Base-by-base conservation (phyloP, 2,329 filamentous ascomycete species). In the Dryadomyces sulphureus region DNA sequence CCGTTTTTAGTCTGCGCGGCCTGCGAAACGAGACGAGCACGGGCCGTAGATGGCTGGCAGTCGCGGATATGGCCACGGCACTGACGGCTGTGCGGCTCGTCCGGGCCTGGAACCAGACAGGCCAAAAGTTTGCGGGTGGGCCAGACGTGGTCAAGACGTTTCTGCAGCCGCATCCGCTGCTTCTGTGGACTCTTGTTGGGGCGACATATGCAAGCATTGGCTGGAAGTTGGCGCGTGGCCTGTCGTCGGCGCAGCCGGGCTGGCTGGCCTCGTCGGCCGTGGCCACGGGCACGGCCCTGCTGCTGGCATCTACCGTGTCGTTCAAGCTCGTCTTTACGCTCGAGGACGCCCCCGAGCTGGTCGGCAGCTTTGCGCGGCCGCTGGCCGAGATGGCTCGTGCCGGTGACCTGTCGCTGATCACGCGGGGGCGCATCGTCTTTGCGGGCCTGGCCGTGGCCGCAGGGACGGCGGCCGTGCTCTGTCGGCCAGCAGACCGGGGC, bases 21-120 rank as follows among this genome's bases (percentile, higher is more conserved):
- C 63, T 68, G 39, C 46, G 21, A 12, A 21, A 12, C 20, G 2
- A 40, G 21, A 9, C 2, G 3, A 2, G 20, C 11, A 14, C 1
- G 12, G 7, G 2, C 22, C 7, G 2, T 32, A 21, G 25, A 24
- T 9, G n/a, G 24, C 17, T 14, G 20, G 20, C 30, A 5, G 19
- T 38, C 17, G 9, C 38, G 17, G 41, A 59, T 7, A 52, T 58
- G 1, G 35, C 73, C 14, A 55, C 71, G 27, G 66, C 84, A 0
- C 67, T 90, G 7, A 56, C 70, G 1, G 63, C 76, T 7, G 73
- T 85, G 45, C 75, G 89, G 32, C 55, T 94, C 2, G 66, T 79
- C 34, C 70, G 86, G 38, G 75, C 82, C 47, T 98, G 90, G 90
- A 96, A 96, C 57, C 92, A 96, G 61, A 96, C 92, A 0, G 92